Base-by-base conservation (phyloP, 805 yeast species). In the Vanderwaltozyma polyspora region DNA sequence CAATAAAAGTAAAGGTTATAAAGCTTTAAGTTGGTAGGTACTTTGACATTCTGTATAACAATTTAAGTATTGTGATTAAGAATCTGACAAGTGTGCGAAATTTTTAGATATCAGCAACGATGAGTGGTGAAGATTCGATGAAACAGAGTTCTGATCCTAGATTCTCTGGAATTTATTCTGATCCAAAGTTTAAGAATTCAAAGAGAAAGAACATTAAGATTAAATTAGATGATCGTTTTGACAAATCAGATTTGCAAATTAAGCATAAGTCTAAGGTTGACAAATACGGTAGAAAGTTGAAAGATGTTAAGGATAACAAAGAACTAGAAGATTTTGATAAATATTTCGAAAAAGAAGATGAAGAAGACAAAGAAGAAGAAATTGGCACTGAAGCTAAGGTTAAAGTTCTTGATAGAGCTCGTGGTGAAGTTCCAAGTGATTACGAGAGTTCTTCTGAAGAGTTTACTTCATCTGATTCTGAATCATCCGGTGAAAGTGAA, bases 141-240 rank as follows among this genome's bases (percentile, higher is more conserved):
- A 38, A 67, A 5, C 60, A 68, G 5, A 69, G 77, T 2, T 49
- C 58, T 3, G 97, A 91, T 61, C 70, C 78, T 17, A 73, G 97
- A 54, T 89, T 89, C 57, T 61, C 80, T 7, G 65, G 76, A 7
- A 79, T 89, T 6, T 84, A 79, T 47, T 73, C 70, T 43, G 98
- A 91, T 58, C 97, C 97, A 4, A 68, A 95, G 42, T 91, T 89
- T 63, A 78, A 73, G 40, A 61, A 74, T 18, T 87, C 95, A 2
- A 78, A 68, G 49, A 69, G 68, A 54, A 76, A 74, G 46, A 75
- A 78, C 37, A 61, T 76, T 40, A 81, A 79, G 53, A 80, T 85
- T 25, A 75, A 81, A 45, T 67, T 91, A 17, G 98, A 91, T 59
- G 79, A 75, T 37, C 74, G 98, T 58, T 91, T 91, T 60, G 79